Base-by-base conservation (phyloP, 352 stramenopile genomes). In the Phytophthora lateralis region DNA sequence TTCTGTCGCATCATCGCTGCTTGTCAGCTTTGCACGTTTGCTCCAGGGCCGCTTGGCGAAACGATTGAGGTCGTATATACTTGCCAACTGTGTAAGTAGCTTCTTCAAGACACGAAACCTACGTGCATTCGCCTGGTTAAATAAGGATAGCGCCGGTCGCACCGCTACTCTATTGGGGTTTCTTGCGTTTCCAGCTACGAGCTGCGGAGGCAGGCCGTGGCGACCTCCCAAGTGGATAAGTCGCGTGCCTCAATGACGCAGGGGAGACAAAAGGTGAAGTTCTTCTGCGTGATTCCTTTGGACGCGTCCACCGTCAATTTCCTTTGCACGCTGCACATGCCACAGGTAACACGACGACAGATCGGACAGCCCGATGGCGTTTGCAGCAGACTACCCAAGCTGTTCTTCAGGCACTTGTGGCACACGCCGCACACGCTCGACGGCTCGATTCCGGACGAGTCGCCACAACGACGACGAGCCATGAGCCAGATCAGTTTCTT, bases 401-500 rank as follows among this genome's bases (percentile, higher is more conserved):
- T 71, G 15, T 55, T 69, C 56, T 65, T 72, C 17, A 72, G 48
- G 0, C 51, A 27, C 55, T 68, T 73, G 17, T 63, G 39, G 59
- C 70, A 78, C 11, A 70, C 62, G 34, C 56, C 49, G 42, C 70
- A 78, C 30, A 63, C 66, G 21, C 34, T 65, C 14, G 41, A 21
- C 29, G 57, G 15, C 11, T 35, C 20, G 14, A 75, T 61, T 4
- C 52, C 41, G 18, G 30, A 43, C 27, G 62, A 37, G 32, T 77
- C 44, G 38, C 43, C 66, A 27, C 60, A 43, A 15, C 55, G 60
- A 34, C 60, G 55, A 10, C 44, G 41, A 15, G 62, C 26, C 68
- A 84, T 81, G 39, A 89, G 50, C 63, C 70, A 85, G 24, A 55
- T 71, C n/a, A 89, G 61, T 44, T 89, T 89, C 64, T 89, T 89